These are phyloP conservation scores for Lactifluus subvellereus DNA, from an alignment of 768 basidiomycete genomes.

Conservation along the genomic window DNA sequence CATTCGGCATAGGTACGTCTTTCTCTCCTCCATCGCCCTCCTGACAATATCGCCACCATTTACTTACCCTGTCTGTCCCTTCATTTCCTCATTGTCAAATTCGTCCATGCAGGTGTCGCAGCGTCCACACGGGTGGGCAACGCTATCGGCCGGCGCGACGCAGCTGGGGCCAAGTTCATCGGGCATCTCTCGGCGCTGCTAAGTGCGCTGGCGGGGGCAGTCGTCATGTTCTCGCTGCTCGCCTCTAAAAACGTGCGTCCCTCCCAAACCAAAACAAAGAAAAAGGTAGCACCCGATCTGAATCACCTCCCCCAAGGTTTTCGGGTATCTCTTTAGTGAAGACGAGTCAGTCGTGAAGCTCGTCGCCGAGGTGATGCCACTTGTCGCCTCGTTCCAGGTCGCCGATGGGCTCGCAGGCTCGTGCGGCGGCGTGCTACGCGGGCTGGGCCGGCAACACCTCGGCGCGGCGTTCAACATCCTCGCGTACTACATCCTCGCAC, in stretches of 20 bases:
- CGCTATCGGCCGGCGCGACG: slow-evolving; percentile 54
- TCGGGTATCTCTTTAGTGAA: slow-evolving; percentile 65
- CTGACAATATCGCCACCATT: background rate
- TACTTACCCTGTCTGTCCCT: background rate
- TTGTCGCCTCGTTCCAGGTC: slow-evolving; percentile 52
- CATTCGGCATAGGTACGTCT: slow-evolving; percentile 57
- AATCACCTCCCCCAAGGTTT: slow-evolving; percentile 37
- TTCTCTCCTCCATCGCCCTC: background rate
- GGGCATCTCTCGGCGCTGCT: slow-evolving; percentile 60
- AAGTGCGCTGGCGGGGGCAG: slow-evolving; percentile 51
- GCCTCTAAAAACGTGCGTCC: slow-evolving; percentile 48
- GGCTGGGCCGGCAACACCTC: slow-evolving; percentile 57
- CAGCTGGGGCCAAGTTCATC: slow-evolving; percentile 47
- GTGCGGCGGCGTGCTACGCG: slow-evolving; percentile 45
- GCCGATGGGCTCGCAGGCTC: slow-evolving; percentile 49
- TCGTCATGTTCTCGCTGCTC: slow-evolving; percentile 57
- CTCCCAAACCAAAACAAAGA: background rate
- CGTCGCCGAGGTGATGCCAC: slow-evolving; percentile 47
- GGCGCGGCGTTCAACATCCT: slow-evolving; percentile 70
- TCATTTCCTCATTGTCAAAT: too few species aligned
- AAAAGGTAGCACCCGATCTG: background rate
- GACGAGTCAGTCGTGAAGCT: slow-evolving; percentile 47
- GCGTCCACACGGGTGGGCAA: slow-evolving; percentile 71
- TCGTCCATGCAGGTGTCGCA: slow-evolving; percentile 45
- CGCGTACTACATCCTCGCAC: slow-evolving; percentile 52